phyloP scores from a whole-genome alignment of 2,329 filamentous ascomycete species.

The Aspergillus sp. region DNA sequence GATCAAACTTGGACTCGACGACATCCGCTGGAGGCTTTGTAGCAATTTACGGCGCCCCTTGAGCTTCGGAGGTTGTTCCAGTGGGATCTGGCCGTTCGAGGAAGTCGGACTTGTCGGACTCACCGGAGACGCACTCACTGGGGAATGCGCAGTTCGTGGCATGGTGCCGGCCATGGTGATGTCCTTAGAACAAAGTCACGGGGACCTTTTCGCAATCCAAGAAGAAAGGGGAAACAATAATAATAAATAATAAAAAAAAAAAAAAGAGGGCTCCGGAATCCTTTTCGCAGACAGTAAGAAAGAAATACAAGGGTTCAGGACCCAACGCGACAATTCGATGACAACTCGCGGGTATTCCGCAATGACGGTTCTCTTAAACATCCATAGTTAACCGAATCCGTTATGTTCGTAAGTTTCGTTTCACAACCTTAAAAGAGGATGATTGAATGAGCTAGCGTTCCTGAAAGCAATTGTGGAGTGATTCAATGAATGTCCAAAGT shows the following conservation, averaged over 20 bases:
- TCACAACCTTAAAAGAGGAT: slow-evolving; percentile 3
- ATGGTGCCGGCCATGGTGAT: slow-evolving; percentile 24
- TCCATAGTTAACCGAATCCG: slow-evolving; percentile 8
- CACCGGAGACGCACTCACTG: slow-evolving; percentile 26
- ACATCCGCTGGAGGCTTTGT: slow-evolving; percentile 70
- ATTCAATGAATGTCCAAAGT: background rate
- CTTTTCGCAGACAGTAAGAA: background rate
- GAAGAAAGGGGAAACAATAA: background rate
- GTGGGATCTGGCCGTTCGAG: slow-evolving; percentile 28
- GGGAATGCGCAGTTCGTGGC: slow-evolving; percentile 24
- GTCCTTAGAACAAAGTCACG: background rate
- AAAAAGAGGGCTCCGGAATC: background rate
- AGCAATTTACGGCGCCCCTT: slow-evolving; percentile 65
- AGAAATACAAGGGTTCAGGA: background rate
- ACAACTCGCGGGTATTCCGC: slow-evolving; percentile 10
- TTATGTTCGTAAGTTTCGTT: background rate
- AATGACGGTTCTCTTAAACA: slow-evolving; percentile 7
- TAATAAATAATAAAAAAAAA: background rate
- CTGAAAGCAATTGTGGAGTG: background rate
- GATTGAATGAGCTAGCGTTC: slow-evolving; percentile 3
- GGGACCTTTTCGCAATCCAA: background rate
- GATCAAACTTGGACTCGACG: slow-evolving; percentile 68
- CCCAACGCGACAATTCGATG: slow-evolving; percentile 1
- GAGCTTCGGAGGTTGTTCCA: slow-evolving; percentile 48
- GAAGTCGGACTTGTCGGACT: slow-evolving; percentile 32